These are phyloP conservation scores for Lasiosphaeris hirsuta DNA, from an alignment of 495 filamentous ascomycete genomes.

Conservation along the genomic window DNA sequence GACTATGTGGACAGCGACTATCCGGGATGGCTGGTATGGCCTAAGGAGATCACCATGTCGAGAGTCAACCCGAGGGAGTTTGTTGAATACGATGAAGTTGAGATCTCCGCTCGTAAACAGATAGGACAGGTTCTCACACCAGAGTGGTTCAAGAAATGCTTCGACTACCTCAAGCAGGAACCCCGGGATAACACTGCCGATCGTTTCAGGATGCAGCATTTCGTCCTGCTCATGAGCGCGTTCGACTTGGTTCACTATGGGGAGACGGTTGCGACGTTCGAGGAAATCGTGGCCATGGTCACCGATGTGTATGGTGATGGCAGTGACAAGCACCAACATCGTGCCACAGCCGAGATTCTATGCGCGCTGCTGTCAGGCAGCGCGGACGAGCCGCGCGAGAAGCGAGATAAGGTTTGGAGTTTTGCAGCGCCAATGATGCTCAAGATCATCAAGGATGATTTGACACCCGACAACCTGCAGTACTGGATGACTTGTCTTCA, in stretches of 20 bases:
- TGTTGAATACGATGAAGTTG: conserved; percentile 78
- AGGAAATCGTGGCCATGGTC: conserved; percentile 82
- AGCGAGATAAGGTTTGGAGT: conserved; percentile 73
- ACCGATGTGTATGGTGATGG: conserved; percentile 80
- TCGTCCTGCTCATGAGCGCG: conserved; percentile 78
- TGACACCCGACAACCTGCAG: conserved; percentile 88
- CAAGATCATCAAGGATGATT: conserved; percentile 77
- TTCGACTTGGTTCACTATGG: conserved; percentile 83
- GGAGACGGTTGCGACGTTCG: conserved; percentile 69
- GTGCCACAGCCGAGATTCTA: conserved; percentile 91
- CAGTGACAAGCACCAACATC: conserved; percentile 95
- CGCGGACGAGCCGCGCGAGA: conserved; percentile 63
- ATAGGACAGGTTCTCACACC: conserved; percentile 78
- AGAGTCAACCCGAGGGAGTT: conserved; percentile 65
- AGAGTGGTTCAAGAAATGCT: conserved; percentile 84
- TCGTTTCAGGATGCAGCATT: conserved; percentile 82
- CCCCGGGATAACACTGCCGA: conserved; percentile 80
- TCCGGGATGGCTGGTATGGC: conserved; percentile 97
- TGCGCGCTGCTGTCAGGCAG: conserved; percentile 76
- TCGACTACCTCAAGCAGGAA: conserved; percentile 93
- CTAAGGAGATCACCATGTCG: conserved; percentile 74
- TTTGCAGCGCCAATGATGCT: conserved; percentile 88
- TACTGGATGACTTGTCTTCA: conserved; percentile 96
- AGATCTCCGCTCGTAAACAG: conserved; percentile 68
- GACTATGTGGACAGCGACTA: conserved; percentile 91